A percentile compares a stretch with the other conserved stretches of the same genome.
Evolutionary conservation across 345 rosid species (phyloP).

Genomic region (Eucalyptus erythrocorys): DNA sequence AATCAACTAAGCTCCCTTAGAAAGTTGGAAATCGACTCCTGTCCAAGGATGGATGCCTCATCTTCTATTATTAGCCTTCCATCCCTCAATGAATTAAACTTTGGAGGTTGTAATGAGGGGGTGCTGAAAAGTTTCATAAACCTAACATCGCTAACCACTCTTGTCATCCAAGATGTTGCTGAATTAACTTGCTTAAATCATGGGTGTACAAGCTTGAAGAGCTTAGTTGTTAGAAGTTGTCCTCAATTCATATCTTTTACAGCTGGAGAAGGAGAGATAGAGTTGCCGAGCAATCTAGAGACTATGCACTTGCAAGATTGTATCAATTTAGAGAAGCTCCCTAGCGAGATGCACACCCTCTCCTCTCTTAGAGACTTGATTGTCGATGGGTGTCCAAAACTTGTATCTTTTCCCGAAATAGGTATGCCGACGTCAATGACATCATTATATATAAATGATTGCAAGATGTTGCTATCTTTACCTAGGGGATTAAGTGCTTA

Average conservation of each 20-base stretch:
- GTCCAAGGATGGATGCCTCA: not conserved
- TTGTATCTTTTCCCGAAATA: accelerated
- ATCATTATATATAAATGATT: accelerated
- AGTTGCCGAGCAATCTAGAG: accelerated
- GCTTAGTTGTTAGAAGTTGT: accelerated
- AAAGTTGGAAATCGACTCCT: accelerated
- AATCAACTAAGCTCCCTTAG: not conserved
- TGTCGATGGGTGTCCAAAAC: accelerated
- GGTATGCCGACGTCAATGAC: accelerated
- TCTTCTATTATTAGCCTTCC: not conserved
- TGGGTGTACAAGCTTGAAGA: not conserved
- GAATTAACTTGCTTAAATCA: not conserved
- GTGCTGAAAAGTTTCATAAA: not conserved
- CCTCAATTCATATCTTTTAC: not conserved
- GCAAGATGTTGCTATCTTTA: accelerated
- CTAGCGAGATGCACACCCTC: not conserved
- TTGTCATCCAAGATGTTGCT: not conserved
- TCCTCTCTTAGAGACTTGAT: accelerated
- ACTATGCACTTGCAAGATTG: accelerated
- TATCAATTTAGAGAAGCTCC: not conserved
- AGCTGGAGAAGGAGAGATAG: not conserved
- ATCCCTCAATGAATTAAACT: not conserved
- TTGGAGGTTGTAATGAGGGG: accelerated
- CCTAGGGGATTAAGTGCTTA: no score
- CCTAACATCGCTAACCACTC: not conserved